Evolutionary conservation across 345 rosid species (phyloP), one percentile per base, ranked within the genome.

Genomic region (Euphorbia lathyris): DNA sequence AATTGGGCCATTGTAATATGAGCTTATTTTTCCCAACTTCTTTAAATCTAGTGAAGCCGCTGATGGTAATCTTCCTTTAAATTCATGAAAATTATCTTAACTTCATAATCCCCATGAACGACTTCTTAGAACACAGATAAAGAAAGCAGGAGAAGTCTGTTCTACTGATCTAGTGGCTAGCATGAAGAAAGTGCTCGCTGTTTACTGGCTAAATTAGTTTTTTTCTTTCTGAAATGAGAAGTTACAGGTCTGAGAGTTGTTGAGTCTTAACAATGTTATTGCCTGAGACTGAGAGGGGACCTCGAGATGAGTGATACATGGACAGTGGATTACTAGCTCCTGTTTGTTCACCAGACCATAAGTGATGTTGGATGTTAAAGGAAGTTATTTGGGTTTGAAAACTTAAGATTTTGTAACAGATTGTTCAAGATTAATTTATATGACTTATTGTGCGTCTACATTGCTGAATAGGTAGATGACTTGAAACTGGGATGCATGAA

Each of bases 41-140:
- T n/a, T 62, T 65, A 48, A 42, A 64, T 76, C 64, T 36, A 63
- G 47, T 17, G 74, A 59, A 63, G 68, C 59, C 30, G 59, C 66
- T 66, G 63, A 23, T 76, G 36, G 45, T 74, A 40, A 45, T 69
- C 66, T 45, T 66, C 43, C 56, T 63, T 69, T 45, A 30, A 63
- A n/a, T 69, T 53, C 61, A 38, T 64, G 45, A 27, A 61, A 58
- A 76, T 55, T 65, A 36, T 30, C 29, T 55, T 69, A 66, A 63
- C 63, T 66, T 22, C 12, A 30, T 48, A 23, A 30, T 74, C 19
- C 3, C n/a, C 17, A 19, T 50, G 53, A 65, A 65, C 65, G 22
- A 5, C 3, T 72, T 34, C 55, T 19, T n/a, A 17, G 59, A 52
- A 60, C 27, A 45, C 59, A 40, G n/a, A 66, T 47, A 30, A 47